Evolutionary conservation across 495 filamentous ascomycete genomes (phyloP).

Genomic region (Rusavskia elegans): DNA sequence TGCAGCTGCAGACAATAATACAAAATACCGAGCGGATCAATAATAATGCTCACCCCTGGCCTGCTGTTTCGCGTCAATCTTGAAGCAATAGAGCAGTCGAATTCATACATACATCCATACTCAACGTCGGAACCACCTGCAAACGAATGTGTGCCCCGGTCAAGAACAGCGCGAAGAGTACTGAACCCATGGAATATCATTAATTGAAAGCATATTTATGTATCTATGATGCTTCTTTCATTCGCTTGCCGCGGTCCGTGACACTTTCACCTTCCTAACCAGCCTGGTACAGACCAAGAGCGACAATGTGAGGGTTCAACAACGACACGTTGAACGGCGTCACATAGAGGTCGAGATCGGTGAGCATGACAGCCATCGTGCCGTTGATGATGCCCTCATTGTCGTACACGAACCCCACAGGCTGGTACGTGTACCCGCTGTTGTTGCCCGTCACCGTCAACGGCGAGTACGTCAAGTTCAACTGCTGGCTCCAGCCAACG

Average conservation of each 20-base stretch:
- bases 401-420: conserved; percentile 39
- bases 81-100: too few species aligned
- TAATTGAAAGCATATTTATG: too few species aligned
- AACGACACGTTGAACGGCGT: conserved; percentile 63
- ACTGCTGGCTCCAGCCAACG: conserved; percentile 67
- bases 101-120: too few species aligned
- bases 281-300: conserved; percentile 62
- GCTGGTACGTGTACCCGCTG: conserved; percentile 55
- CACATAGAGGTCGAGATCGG: conserved; percentile 48
- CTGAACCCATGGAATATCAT: too few species aligned
- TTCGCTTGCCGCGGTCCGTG: background rate
- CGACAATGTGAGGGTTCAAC: conserved; percentile 65
- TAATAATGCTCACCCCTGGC: too few species aligned
- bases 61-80: too few species aligned
- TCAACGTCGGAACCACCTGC: too few species aligned
- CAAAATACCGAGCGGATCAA: too few species aligned
- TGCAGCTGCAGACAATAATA: too few species aligned
- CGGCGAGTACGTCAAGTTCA: conserved; percentile 71
- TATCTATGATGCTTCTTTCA: background rate
- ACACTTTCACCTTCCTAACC: conserved; percentile 30
- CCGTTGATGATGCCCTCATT: conserved; percentile 59
- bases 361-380: conserved; percentile 66
- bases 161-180: too few species aligned
- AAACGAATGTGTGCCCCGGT: too few species aligned
- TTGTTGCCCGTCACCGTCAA: conserved; percentile 37